Base-by-base conservation (phyloP, 2,329 filamentous ascomycete genomes). In the Penicillium sp. region DNA sequence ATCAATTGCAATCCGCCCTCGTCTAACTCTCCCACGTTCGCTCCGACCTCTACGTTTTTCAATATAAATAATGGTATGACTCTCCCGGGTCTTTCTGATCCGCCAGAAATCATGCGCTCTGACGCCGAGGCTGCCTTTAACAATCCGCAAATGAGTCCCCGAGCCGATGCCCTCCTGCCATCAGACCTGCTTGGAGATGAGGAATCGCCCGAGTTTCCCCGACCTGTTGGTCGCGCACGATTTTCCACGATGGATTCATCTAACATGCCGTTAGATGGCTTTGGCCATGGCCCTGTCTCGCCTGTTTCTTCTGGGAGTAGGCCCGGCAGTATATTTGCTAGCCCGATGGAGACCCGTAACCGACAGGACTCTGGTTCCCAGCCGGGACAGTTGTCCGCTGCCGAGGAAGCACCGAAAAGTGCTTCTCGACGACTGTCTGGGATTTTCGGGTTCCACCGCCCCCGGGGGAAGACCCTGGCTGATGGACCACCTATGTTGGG, bases 61-160 rank as follows among this genome's bases (percentile, higher is more conserved):
- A 87, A 86, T 60, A 80, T 84, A 45, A 82, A 82, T 49, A 87
- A 87, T 62, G 85, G 85, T 56, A 86, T 86, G 82, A 81, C 83
- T 4, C 67, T 85, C n/a, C 73, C 78, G 6, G 68, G 72, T 56
- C 72, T 77, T 21, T 67, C 72, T 6, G 75, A 78, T 44, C 73
- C 75, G 24, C 64, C 77, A 3, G 70, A 73, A 26, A 63, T 69
- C 14, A 66, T 71, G 59, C 70, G 81, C 27, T 77, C 80, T 16
- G 84, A 87, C 27, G 72, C 80, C 3, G 85, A 87, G 44, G 73
- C 74, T 21, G 68, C 85, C 56, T 82, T 82, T 35, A 81, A 80
- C 39, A 85, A 84, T 27, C 84, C 82, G 10, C 83, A 84, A 13
- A 87, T 87, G 84, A 87, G 84, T 65, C 86, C 86, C 2, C 81